A percentile compares a stretch with the other conserved stretches of the same genome.
phyloP scores from a whole-genome alignment of 163 green algal species.

The Scenedesmus sp. region DNA sequence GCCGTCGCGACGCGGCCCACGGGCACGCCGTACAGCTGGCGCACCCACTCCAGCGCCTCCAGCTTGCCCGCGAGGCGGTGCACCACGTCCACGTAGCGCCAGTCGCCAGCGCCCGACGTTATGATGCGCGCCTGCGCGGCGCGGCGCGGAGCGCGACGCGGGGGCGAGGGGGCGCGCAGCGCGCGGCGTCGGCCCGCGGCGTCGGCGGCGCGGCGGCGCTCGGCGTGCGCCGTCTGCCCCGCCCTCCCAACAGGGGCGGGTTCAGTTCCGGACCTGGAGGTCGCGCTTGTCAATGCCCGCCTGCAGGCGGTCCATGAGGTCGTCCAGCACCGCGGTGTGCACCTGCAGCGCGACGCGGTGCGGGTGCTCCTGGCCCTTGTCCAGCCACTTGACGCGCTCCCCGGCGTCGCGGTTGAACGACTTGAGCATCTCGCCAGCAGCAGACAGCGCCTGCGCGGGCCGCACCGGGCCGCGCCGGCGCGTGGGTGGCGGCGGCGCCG shows the following conservation, averaged over 20 bases:
- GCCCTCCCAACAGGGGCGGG: too few relatives aligned
- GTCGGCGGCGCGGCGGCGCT: too few relatives aligned
- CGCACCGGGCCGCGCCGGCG: too few relatives aligned
- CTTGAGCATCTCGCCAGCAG: constrained; percentile 44
- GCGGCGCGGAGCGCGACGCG: too few relatives aligned
- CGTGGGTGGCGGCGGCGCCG: too few relatives aligned
- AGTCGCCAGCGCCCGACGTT: constrained; percentile 78
- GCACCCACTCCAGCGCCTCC: constrained; percentile 88
- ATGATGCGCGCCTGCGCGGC: constrained; percentile 79
- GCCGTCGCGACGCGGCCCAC: constrained; percentile 75
- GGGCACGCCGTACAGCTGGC: constrained; percentile 52
- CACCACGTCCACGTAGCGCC: constrained; percentile 91
- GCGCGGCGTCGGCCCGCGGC: too few relatives aligned
- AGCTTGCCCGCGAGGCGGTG: constrained; percentile 79
- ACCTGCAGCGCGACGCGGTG: constrained; percentile 74
- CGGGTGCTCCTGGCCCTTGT: constrained; percentile 85
- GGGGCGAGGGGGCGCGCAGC: too few relatives aligned
- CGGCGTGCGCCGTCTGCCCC: too few relatives aligned
- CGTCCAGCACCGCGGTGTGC: constrained; percentile 30
- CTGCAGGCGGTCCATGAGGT: constrained; percentile 45
- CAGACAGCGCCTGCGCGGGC: constrained; percentile 12
- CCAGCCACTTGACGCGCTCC: constrained; percentile 61
- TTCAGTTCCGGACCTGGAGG: constrained; percentile 58
- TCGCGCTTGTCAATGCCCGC: constrained; percentile 44
- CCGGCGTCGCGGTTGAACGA: constrained; percentile 5